A percentile compares a stretch with the other conserved stretches of the same genome.
Conservation (phyloP, 108 stramenopile genomes). For the Conticribra guillardii region DNA sequence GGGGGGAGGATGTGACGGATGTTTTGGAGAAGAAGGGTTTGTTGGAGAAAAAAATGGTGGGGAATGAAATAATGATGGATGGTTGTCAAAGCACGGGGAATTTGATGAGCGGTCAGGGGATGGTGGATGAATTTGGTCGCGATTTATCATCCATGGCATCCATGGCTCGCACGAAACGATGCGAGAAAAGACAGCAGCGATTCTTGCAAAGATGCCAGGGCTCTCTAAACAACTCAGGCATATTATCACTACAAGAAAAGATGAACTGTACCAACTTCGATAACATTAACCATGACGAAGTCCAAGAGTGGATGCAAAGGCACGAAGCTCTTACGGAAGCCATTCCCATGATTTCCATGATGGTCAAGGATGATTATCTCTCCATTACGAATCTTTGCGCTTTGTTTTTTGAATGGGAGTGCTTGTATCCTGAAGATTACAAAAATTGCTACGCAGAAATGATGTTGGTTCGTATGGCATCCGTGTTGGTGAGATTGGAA, state of each 20-base stretch:
- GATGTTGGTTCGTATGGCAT: constrained; percentile 65
- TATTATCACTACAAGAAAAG: background rate
- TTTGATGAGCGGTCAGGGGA: background rate
- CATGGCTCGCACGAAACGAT: constrained; percentile 60
- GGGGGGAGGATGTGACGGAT: constrained; percentile 64
- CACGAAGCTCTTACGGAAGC: constrained; percentile 59
- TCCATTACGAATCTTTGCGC: constrained; percentile 43
- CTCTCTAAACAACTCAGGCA: background rate
- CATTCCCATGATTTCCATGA: constrained; percentile 52
- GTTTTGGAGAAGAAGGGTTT: constrained; percentile 47
- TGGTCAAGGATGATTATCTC: constrained; percentile 71
- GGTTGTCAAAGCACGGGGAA: background rate
- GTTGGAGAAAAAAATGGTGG: constrained; percentile 44
- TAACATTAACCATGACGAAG: constrained; percentile 31
- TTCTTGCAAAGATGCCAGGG: constrained; percentile 9
- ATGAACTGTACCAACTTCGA: constrained; percentile 20
- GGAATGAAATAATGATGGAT: constrained; percentile 43
- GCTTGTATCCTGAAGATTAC: constrained; percentile 66
- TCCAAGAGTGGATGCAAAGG: constrained; percentile 49
- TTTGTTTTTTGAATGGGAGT: constrained; percentile 66
- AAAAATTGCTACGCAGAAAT: constrained; percentile 71
- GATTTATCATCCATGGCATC: constrained; percentile 66
- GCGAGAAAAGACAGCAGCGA: constrained; percentile 30
- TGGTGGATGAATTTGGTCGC: constrained; percentile 85
- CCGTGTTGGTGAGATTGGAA: constrained; percentile 67